Percentiles rank a stretch among this genome's conserved stretches.
These are phyloP conservation scores for Themeda triandra DNA, from an alignment of 176 grass and related monocot species.

Conservation along the genomic window DNA sequence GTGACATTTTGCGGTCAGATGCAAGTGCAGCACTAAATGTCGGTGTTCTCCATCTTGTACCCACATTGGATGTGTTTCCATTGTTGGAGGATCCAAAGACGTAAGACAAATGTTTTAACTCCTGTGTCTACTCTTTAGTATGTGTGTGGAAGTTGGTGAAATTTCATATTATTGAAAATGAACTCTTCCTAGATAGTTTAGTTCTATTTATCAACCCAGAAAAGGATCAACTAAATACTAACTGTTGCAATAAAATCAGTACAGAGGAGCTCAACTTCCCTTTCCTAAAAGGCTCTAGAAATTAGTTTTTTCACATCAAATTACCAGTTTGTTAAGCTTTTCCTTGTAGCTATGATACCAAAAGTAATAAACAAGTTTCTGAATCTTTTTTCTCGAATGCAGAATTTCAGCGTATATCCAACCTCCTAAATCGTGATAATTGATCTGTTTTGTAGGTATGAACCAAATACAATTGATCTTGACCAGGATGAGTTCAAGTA, in stretches of 20 bases:
- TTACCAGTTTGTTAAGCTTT: not conserved
- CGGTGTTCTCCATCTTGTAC: conserved; percentile 96
- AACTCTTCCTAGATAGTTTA: not conserved
- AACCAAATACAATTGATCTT: conserved; percentile 97
- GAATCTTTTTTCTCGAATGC: not conserved
- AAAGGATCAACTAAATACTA: conserved; percentile 10
- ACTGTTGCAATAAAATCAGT: conserved; percentile 15
- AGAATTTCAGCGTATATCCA: not conserved
- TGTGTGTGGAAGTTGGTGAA: not conserved
- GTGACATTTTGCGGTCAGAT: conserved; percentile 84
- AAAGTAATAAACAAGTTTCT: not conserved
- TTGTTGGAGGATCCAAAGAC: conserved; percentile 82
- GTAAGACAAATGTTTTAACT: conserved; percentile 52
- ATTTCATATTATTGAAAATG: not conserved
- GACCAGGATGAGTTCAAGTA: conserved; percentile 91
- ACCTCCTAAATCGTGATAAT: conserved; percentile 17
- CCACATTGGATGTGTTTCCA: conserved; percentile 90
- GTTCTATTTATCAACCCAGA: not conserved
- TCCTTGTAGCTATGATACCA: not conserved
- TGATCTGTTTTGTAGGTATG: conserved; percentile 71
- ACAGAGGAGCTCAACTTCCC: conserved; percentile 7
- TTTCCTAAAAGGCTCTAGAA: not conserved
- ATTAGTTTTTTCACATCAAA: not conserved
- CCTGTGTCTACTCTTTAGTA: not conserved
- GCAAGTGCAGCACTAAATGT: conserved; percentile 89